Evolutionary conservation across 257 asterid genomes (phyloP), one percentile per base, ranked within the genome.

Genomic region (Sherardia arvensis): DNA sequence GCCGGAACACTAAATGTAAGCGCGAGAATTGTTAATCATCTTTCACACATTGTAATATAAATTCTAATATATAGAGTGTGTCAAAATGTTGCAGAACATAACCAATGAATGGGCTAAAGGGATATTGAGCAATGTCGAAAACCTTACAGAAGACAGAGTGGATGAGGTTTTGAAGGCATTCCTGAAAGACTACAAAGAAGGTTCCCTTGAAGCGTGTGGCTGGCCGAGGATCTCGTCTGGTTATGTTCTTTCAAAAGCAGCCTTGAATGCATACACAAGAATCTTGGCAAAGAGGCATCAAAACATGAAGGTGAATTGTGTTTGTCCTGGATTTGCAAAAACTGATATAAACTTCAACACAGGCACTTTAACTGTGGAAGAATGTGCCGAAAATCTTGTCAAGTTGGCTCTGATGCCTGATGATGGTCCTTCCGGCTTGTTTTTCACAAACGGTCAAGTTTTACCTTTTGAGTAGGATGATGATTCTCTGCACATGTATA

Each of bases 71-170:
- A 53, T 25, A 23, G n/a, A 22, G 59, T 23, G 59, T 23, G 30
- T 23, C 59, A 23, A 10, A 4, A 53, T 53, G 59, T 53, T 43
- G 18, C 33, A 54, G 87, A 21, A 74, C 12, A 60, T 87, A 27
- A 74, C 79, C 0, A 77, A 69, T n/a, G 84, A 76, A 69, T 73
- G 87, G 85, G 83, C 87, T 2, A 82, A 70, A 76, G 73, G 67
- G 27, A 71, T 77, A 23, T 67, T 88, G 47, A 76, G 64, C 28
- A 74, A 82, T 38, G 78, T 38, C 5, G 84, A 79, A 25, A 79
- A 40, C 59, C 88, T 82, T 0, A 73, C 79, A n/a, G 84, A 77
- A 62, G 93, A 76, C 61, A 78, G 47, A 70, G 57, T 84, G 0
- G 90, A 84, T 9, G 67, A 73, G 66, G 81, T 86, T 48, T 3